Conservation (phyloP, 106 monocot species). For the Ottelia alismoides region DNA sequence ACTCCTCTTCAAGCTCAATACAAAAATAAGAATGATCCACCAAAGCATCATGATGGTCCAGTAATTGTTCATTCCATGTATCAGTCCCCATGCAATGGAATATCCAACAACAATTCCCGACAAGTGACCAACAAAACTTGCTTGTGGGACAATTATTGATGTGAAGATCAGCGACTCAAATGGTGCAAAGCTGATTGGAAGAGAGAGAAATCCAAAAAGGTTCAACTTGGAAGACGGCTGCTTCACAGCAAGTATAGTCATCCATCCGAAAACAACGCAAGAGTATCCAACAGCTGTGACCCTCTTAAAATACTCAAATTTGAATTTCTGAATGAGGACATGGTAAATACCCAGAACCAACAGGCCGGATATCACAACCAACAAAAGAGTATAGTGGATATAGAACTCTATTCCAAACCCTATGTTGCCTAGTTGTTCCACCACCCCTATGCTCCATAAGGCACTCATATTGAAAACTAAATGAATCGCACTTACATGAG, state of each 20-base stretch:
- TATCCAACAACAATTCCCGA: constrained; percentile 94
- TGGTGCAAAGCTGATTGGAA: constrained; percentile 94
- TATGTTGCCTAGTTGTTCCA: constrained; percentile 50
- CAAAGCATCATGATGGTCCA: constrained; percentile 83
- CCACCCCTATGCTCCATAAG: constrained; percentile 77
- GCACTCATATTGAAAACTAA: constrained; percentile 91
- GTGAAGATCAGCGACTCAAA: constrained; percentile 90
- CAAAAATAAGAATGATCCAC: constrained; percentile 53
- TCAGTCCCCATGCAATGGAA: constrained; percentile 83
- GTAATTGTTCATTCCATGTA: constrained; percentile 98
- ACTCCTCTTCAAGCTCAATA: constrained; percentile 68
- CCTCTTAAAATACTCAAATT: constrained; percentile 73
- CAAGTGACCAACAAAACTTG: constrained; percentile 90
- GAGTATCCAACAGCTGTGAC: constrained; percentile 91
- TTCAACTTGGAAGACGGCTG: constrained; percentile 85
- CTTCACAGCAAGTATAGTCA: constrained; percentile 92
- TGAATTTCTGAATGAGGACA: constrained; percentile 66
- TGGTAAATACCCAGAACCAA: constrained; percentile 66
- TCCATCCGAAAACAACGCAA: constrained; percentile 96
- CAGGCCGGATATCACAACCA: constrained; percentile 60
- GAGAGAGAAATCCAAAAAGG: constrained; percentile 76
- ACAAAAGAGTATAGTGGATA: constrained; percentile 73
- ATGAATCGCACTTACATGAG: constrained; percentile 80
- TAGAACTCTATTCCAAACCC: constrained; percentile 75
- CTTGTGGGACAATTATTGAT: constrained; percentile 90